Percentiles rank a stretch among this genome's conserved stretches.
Conservation (phyloP, 352 stramenopile species). For the Globisporangium abappressorium region DNA sequence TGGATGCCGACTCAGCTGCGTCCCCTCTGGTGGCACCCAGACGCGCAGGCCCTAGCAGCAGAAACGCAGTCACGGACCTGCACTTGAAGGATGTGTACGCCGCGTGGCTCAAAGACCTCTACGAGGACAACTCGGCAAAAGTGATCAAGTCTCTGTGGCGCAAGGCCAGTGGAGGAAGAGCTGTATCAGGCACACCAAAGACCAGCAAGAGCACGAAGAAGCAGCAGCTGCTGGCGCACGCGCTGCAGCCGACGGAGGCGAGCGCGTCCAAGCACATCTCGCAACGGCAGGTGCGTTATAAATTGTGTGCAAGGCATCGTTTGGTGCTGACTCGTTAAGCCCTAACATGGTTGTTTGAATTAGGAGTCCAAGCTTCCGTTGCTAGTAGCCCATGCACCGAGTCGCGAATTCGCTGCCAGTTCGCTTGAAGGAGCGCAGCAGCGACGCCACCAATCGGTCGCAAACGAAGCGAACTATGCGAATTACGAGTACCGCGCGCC, state of each 20-base stretch:
- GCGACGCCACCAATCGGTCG: constrained; percentile 33
- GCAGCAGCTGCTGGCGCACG: constrained; percentile 27
- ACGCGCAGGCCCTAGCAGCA: neutral
- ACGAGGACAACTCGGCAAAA: constrained; percentile 35
- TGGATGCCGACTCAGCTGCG: neutral
- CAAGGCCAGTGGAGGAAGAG: neutral
- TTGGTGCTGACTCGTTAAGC: too few relatives aligned
- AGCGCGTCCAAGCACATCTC: constrained; percentile 44
- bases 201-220: constrained; percentile 31
- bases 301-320: too few relatives aligned
- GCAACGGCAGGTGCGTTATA: constrained; percentile 20
- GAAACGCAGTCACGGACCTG: constrained; percentile 12
- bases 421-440: constrained; percentile 14
- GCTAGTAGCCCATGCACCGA: neutral
- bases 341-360: neutral
- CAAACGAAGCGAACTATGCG: constrained; percentile 43
- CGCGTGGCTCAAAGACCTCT: constrained; percentile 38
- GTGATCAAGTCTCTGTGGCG: constrained; percentile 23
- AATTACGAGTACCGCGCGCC: constrained; percentile 30
- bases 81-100: constrained; percentile 37
- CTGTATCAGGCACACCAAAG: neutral
- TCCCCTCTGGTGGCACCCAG: neutral
- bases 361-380: constrained; percentile 13
- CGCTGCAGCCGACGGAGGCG: constrained; percentile 45
- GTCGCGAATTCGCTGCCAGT: neutral